Evolutionary conservation across 768 basidiomycete genomes (phyloP), one percentile per base, ranked within the genome.

Genomic region (Hericium erinaceus): DNA sequence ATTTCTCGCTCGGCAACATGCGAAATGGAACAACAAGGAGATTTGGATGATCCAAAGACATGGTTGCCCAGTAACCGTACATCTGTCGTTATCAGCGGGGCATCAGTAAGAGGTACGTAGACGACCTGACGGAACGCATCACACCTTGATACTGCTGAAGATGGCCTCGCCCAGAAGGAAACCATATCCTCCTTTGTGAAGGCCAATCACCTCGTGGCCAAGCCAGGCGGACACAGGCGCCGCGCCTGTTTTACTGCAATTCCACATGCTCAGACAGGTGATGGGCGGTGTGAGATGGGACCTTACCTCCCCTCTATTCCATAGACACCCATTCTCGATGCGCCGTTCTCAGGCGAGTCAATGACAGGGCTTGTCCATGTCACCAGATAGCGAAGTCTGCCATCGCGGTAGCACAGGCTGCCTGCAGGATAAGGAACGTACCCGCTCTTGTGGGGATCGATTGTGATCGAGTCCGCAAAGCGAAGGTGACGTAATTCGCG

Each of bases 291-390:
- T 40, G 9, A 39, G 12, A 3, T 28, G 41, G 15, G 26, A 26
- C 57, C 70, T 40, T 38, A 77, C 77, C 77, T 78, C 57, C 78
- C 78, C 61, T 78, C 77, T 24, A 80, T 65, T 2, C 78, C 78
- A 58, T 77, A 78, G 0, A 73, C 62, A 0, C 78, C 78, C 26
- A 78, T 75, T 52, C 64, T 73, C 54, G 37, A 51, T 69, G 70
- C 0, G 51, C 68, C 16, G 57, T 60, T 37, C 64, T 64, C 18
- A 59, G 62, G 26, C 64, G 69, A 61, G 68, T 69, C 60, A 70
- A 62, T 54, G 66, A 71, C 22, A 67, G 73, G 50, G 58, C 64
- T 63, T n/a, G 66, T 65, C 74, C 74, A 75, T 0, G 73, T 77
- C 15, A 76, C 55, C 40, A 77, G 59, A 51, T 64, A 70, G 18